Evolutionary conservation across 2,329 filamentous ascomycete species (phyloP).

Genomic region (Corynespora cassiicola): DNA sequence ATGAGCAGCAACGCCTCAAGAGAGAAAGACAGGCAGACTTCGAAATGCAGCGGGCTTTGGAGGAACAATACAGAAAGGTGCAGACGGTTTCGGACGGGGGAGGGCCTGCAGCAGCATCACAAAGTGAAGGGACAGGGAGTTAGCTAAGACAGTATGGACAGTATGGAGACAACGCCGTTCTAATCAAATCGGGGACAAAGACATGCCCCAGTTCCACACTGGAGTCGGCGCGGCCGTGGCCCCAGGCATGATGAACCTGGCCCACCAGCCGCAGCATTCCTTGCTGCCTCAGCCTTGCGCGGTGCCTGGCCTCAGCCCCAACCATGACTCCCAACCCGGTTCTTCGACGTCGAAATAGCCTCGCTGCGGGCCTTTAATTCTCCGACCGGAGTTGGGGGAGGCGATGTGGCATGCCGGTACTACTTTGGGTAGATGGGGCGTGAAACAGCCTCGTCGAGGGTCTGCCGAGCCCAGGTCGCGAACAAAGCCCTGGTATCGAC

Average conservation of each 20-base stretch:
- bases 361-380: conserved; percentile 6
- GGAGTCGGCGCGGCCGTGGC: background rate
- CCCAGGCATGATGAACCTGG: no score
- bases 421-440: background rate
- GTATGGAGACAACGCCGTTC: no score
- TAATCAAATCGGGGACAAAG: no score
- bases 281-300: conserved; percentile 13
- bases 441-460: no score
- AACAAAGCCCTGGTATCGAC: no score
- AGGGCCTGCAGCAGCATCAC: conserved; percentile 29
- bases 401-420: no score
- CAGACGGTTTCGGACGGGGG: conserved; percentile 71
- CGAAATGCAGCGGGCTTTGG: conserved; percentile 83
- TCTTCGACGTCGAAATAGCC: conserved; percentile 13
- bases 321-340: conserved; percentile 1
- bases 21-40: conserved; percentile 92
- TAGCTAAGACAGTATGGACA: conserved; percentile 13
- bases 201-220: background rate
- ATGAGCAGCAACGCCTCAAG: conserved; percentile 92
- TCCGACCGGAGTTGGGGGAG: no score
- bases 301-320: conserved; percentile 1
- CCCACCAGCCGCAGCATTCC: conserved; percentile 5
- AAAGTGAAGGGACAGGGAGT: conserved; percentile 18
- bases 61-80: conserved; percentile 87
- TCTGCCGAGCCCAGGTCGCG: no score